Evolutionary conservation across 805 yeast genomes (phyloP).

Genomic region (Cyberlindnera lachancei): DNA sequence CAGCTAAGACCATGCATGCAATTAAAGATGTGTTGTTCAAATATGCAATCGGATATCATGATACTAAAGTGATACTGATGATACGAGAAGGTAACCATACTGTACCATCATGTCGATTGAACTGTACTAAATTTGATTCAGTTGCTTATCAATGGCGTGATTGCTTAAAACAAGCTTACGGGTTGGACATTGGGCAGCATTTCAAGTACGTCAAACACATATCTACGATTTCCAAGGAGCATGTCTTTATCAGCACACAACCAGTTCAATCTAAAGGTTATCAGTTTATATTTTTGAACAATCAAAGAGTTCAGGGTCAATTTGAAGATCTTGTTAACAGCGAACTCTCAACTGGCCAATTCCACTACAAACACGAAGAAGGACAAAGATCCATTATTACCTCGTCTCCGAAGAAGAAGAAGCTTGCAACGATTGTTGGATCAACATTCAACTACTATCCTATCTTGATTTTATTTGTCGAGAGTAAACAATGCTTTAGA

Average conservation of each 20-base stretch:
- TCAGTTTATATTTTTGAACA: conserved; percentile 42
- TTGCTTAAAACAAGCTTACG: conserved; percentile 26
- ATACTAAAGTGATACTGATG: conserved; percentile 12
- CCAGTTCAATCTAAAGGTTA: conserved; percentile 29
- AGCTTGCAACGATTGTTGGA: conserved; percentile 22
- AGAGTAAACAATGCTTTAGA: conserved; percentile 1
- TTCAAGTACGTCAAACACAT: neutral
- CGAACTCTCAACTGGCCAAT: conserved; percentile 17
- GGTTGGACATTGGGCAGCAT: conserved; percentile 10
- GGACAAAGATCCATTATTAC: too few relatives aligned
- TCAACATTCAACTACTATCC: conserved; percentile 32
- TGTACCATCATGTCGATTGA: neutral
- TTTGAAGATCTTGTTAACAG: conserved; percentile 16
- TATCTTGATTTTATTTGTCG: conserved; percentile 27
- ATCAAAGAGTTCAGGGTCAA: conserved; percentile 4
- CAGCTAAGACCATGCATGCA: conserved; percentile 19
- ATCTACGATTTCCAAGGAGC: conserved; percentile 22
- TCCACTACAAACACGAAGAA: neutral
- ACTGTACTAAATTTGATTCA: too few relatives aligned
- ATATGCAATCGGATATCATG: conserved; percentile 23
- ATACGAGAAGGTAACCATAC: neutral
- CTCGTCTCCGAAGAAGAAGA: conserved; percentile 19
- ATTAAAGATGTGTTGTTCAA: conserved; percentile 26
- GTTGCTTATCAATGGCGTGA: conserved; percentile 2
- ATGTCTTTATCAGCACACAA: conserved; percentile 32